Conservation (phyloP, 202 grass and related monocot genomes). For the Saccharum hybrid region DNA sequence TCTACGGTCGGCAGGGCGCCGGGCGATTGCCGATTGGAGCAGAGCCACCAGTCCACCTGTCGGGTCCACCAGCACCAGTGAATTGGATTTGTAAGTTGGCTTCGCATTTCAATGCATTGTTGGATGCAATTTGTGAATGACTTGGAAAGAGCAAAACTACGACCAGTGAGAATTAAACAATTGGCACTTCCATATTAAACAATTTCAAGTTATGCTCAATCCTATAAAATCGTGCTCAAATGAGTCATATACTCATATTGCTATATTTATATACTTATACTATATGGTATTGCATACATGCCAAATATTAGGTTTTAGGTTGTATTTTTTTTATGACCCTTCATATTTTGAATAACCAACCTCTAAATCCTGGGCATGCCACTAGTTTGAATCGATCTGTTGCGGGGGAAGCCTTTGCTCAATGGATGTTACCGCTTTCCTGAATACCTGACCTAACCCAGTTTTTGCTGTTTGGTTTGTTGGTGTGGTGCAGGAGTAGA, state of each 20-base stretch:
- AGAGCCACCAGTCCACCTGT: neutral
- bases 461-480: conserved; percentile 9
- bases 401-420: no score
- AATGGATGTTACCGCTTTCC: neutral
- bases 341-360: neutral
- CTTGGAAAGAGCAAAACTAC: no score
- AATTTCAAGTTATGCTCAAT: neutral
- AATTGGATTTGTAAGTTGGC: neutral
- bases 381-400: conserved; percentile 5
- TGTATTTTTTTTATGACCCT: neutral
- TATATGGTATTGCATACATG: neutral
- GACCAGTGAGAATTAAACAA: no score
- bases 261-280: neutral
- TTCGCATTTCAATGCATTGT: neutral
- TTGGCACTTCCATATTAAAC: no score
- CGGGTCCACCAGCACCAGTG: neutral
- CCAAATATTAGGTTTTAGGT: neutral
- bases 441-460: conserved; percentile 20
- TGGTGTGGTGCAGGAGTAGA: conserved; percentile 49
- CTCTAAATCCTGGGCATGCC: neutral
- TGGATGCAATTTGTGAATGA: neutral
- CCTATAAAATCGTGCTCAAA: neutral
- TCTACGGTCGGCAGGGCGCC: no score
- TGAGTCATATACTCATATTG: no score
- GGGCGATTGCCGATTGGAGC: no score